These are phyloP conservation scores for Geotrichum restrictum DNA, from an alignment of 1,139 yeast genomes.

Conservation along the genomic window DNA sequence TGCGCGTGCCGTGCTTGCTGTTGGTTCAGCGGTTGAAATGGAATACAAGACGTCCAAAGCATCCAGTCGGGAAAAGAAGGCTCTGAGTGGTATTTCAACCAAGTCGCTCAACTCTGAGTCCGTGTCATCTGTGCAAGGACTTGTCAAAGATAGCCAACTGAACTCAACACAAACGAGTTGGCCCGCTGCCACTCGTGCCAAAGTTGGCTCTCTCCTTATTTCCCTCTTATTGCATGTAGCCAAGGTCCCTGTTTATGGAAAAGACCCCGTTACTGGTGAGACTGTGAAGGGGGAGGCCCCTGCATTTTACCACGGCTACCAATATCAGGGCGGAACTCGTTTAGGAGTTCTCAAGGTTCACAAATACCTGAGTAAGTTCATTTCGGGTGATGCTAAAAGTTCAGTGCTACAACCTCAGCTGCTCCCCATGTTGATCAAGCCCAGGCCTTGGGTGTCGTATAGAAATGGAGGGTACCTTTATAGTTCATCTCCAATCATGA, in stretches of 20 bases:
- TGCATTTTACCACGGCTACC: slow-evolving; percentile 86
- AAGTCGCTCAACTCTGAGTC: slow-evolving; percentile 11
- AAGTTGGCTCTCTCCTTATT: slow-evolving; percentile 75
- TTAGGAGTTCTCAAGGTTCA: slow-evolving; percentile 81
- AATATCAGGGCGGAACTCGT: slow-evolving; percentile 71
- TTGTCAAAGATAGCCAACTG: slow-evolving; percentile 29
- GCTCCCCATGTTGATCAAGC: slow-evolving; percentile 88
- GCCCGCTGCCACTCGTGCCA: slow-evolving; percentile 68
- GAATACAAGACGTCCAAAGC: slow-evolving; percentile 68
- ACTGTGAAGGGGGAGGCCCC: slow-evolving; percentile 71
- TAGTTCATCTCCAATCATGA: slow-evolving; percentile 57
- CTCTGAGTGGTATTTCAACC: slow-evolving; percentile 36
- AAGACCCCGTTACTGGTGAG: slow-evolving; percentile 72
- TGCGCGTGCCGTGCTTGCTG: slow-evolving; percentile 73
- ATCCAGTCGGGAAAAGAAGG: slow-evolving; percentile 47
- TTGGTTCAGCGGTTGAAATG: slow-evolving; percentile 79
- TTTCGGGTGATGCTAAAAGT: slow-evolving; percentile 63
- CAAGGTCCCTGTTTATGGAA: slow-evolving; percentile 69
- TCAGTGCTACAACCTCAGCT: slow-evolving; percentile 80
- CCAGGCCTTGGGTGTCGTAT: slow-evolving; percentile 80
- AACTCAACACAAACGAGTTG: slow-evolving; percentile 46
- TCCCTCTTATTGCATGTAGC: slow-evolving; percentile 79
- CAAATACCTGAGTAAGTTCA: slow-evolving; percentile 56
- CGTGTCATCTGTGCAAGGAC: slow-evolving; percentile 24
- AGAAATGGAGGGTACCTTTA: slow-evolving; percentile 81